Evolutionary conservation across 2,329 filamentous ascomycete species (phyloP).

Genomic region (Aaosphaeria arxii): DNA sequence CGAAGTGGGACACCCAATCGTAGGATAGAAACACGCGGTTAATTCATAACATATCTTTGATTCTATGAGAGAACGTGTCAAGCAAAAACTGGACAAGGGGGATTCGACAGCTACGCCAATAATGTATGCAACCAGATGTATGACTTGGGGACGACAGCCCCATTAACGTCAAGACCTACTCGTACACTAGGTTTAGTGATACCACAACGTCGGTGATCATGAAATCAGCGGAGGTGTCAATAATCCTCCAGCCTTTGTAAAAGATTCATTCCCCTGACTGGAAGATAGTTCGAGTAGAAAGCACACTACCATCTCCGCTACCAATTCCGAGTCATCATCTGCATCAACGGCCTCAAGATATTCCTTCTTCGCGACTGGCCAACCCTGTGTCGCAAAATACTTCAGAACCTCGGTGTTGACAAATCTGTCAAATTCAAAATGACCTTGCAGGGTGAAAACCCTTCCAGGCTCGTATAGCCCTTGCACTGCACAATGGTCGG

Average conservation of each 20-base stretch:
- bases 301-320: slow-evolving; percentile 27
- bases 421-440: slow-evolving; percentile 45
- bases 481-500: slow-evolving; percentile 36
- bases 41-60: too few species aligned
- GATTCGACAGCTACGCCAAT: too few species aligned
- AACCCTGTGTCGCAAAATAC: slow-evolving; percentile 30
- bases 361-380: slow-evolving; percentile 13
- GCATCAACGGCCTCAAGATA: slow-evolving; percentile 10
- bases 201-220: too few species aligned
- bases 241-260: background rate
- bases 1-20: too few species aligned
- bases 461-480: slow-evolving; percentile 39
- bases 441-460: slow-evolving; percentile 43
- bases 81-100: too few species aligned
- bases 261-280: background rate
- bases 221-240: background rate
- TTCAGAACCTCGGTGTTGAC: slow-evolving; percentile 39
- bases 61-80: too few species aligned
- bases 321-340: slow-evolving; percentile 28
- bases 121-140: too few species aligned
- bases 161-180: too few species aligned
- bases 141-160: too few species aligned
- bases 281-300: slow-evolving; percentile 24
- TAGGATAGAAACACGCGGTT: too few species aligned
- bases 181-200: too few species aligned